A percentile compares a stretch with the other conserved stretches of the same genome.
These are phyloP conservation scores for Madurella fahalii DNA, from an alignment of 2,329 filamentous ascomycete genomes.

Conservation along the genomic window DNA sequence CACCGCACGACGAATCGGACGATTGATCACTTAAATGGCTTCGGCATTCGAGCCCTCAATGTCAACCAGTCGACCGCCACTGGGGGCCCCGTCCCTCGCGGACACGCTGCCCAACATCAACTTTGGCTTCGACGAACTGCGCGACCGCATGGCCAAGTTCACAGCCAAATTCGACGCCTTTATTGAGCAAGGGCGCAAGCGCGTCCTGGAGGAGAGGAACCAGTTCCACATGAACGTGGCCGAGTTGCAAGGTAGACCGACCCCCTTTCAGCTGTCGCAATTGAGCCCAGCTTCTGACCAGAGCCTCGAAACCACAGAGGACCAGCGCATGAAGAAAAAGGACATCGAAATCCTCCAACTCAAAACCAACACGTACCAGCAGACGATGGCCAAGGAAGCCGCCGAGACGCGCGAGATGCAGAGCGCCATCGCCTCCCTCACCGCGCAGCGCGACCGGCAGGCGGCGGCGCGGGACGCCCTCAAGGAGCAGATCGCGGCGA, in stretches of 20 bases:
- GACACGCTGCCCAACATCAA: slow-evolving; percentile 83
- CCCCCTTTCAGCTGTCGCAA: slow-evolving; percentile 9
- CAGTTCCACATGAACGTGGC: slow-evolving; percentile 87
- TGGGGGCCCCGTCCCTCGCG: slow-evolving; percentile 60
- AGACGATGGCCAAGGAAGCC: slow-evolving; percentile 71
- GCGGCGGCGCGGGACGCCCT: slow-evolving; percentile 53
- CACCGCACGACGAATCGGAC: background rate
- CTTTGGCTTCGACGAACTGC: slow-evolving; percentile 93
- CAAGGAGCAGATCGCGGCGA: slow-evolving; percentile 59
- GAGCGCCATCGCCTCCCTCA: slow-evolving; percentile 54
- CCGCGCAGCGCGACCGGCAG: slow-evolving; percentile 58
- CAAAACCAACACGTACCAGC: slow-evolving; percentile 66
- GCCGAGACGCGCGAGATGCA: slow-evolving; percentile 75
- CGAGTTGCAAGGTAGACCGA: slow-evolving; percentile 73
- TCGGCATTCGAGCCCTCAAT: slow-evolving; percentile 66
- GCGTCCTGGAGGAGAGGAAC: slow-evolving; percentile 88
- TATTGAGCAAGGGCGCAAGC: slow-evolving; percentile 85
- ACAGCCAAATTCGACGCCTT: slow-evolving; percentile 87
- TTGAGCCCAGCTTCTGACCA: slow-evolving; percentile 2
- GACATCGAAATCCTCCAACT: slow-evolving; percentile 79
- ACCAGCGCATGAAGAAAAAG: slow-evolving; percentile 82
- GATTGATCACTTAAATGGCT: slow-evolving; percentile 40
- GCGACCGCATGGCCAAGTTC: slow-evolving; percentile 92
- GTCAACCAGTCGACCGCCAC: slow-evolving; percentile 59
- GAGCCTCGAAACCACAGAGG: slow-evolving; percentile 60